Evolutionary conservation across 1,284 basidiomycete genomes (phyloP), one percentile per base, ranked within the genome.

Genomic region (Tilletia horrida): DNA sequence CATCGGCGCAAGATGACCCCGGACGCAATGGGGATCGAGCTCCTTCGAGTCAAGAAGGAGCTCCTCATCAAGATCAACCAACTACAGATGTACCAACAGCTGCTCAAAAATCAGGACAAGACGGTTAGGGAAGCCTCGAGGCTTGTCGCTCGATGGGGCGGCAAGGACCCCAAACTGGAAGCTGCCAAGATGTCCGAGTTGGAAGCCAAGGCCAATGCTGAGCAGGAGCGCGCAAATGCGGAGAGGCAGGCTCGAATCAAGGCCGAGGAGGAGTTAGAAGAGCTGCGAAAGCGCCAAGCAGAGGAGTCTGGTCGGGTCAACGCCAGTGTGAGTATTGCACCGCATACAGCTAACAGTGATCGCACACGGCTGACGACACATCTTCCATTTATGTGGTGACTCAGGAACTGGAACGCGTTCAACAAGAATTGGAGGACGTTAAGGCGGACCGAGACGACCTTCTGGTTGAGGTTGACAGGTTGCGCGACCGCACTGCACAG

Each of bases 91-190:
- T 73, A 75, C 64, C 73, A 76, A 44, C 73, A 74, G 16, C 72
- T 79, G 62, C 70, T 80, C 48, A 77, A 75, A 65, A 71, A 77
- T 43, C 78, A 81, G 67, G 79, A 80, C 62, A 73, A 73, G 21
- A 73, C 73, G 25, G 76, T 80, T 6, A 52, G 52, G 23, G 67
- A 65, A 23, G 47, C 43, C 18, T 68, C 40, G 3, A 50, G 62
- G 21, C 52, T 55, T 3, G 40, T 63, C 29, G 62, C 48, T 23
- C 50, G 66, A 9, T 61, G 48, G 40, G 64, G 64, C 27, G 29
- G 59, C 16, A 42, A 50, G 23, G 67, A 68, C 35, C 67, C 67
- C 40, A 63, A 63, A 40, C 25, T 47, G 6, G 42, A 47, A 23
- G 40, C 61, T 6, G 61, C 40, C 40, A 47, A 44, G 42, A 27